Conservation (phyloP, 192 early-diverging fungal species). For the Coemansia sp. region DNA sequence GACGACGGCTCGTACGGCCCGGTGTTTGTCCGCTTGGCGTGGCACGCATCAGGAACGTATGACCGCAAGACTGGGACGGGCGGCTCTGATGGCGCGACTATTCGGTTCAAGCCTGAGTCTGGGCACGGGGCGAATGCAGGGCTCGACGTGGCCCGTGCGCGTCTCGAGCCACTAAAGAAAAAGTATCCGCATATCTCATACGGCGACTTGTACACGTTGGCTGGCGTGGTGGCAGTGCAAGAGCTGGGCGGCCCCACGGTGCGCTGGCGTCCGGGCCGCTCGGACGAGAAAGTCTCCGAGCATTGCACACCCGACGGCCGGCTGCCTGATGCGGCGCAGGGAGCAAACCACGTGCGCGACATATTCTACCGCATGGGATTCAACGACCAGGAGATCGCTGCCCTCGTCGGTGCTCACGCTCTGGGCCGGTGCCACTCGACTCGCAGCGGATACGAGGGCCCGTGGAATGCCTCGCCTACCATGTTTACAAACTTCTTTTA, state of each 20-base stretch:
- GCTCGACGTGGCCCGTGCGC: conserved; percentile 67
- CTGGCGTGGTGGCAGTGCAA: conserved; percentile 74
- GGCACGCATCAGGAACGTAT: conserved; percentile 84
- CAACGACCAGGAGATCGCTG: conserved; percentile 80
- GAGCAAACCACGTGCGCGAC: conserved; percentile 67
- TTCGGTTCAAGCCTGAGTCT: conserved; percentile 68
- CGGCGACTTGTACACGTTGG: conserved; percentile 80
- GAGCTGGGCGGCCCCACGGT: conserved; percentile 76
- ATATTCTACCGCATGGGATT: conserved; percentile 85
- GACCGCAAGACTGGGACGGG: conserved; percentile 66
- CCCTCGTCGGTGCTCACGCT: conserved; percentile 75
- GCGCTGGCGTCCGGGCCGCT: conserved; percentile 72
- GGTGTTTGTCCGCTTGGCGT: conserved; percentile 78
- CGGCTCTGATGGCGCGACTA: conserved; percentile 75
- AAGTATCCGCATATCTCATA: conserved; percentile 83
- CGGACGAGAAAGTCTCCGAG: conserved; percentile 39
- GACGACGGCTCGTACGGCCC: conserved; percentile 82
- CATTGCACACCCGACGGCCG: conserved; percentile 72
- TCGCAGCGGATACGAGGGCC: conserved; percentile 78
- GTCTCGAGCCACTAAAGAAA: conserved; percentile 73
- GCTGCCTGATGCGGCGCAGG: conserved; percentile 72
- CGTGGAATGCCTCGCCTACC: conserved; percentile 89
- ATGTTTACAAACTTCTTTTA: conserved; percentile 88
- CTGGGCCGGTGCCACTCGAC: conserved; percentile 75
- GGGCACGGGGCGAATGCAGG: conserved; percentile 75